Conservation (phyloP, 495 filamentous ascomycete genomes). For the Neurospora sp. region DNA sequence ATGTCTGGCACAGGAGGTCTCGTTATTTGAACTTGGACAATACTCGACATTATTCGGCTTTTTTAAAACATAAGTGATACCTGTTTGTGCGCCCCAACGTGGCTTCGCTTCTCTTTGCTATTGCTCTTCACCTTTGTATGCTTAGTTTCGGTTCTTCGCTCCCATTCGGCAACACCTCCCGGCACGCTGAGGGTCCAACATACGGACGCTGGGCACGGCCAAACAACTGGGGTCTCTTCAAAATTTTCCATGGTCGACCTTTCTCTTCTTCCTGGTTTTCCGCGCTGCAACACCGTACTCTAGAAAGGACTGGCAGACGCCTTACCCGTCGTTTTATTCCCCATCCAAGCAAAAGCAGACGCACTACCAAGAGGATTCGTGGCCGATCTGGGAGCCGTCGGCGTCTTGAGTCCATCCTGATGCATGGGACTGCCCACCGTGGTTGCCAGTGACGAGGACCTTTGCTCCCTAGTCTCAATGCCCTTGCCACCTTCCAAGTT, state of each 20-base stretch:
- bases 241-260: background rate
- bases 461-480: slow-evolving; percentile 7
- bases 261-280: background rate
- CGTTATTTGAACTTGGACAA: background rate
- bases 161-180: background rate
- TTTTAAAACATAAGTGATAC: background rate
- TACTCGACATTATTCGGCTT: background rate
- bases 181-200: background rate
- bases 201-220: background rate
- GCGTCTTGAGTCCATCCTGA: slow-evolving; percentile 19
- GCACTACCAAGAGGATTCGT: slow-evolving; percentile 82
- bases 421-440: background rate
- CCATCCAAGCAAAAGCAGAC: slow-evolving; percentile 92
- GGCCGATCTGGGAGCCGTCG: slow-evolving; percentile 30
- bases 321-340: background rate
- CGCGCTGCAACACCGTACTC: background rate
- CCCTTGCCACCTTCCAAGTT: slow-evolving; percentile 2
- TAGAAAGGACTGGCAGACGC: background rate
- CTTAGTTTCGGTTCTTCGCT: background rate
- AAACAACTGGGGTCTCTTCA: background rate
- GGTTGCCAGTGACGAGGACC: slow-evolving; percentile 15
- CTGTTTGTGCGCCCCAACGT: background rate
- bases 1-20: background rate
- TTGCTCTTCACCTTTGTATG: background rate
- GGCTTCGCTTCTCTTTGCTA: background rate